These are phyloP conservation scores for Lentinula raphanica DNA, from an alignment of 768 basidiomycete genomes.

Conservation along the genomic window DNA sequence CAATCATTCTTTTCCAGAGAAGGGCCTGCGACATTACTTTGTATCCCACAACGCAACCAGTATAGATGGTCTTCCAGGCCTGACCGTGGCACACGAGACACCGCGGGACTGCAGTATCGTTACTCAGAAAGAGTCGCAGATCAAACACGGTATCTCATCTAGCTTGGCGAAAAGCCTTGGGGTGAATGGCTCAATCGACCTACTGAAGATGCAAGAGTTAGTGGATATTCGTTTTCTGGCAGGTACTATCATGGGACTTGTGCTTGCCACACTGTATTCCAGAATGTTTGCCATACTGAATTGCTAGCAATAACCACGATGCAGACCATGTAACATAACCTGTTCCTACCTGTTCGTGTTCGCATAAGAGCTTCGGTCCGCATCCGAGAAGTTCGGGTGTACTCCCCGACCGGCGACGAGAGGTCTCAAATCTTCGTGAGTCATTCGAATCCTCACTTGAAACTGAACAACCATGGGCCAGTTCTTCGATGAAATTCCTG, in stretches of 20 bases:
- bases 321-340: background rate
- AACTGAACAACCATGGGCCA: constrained; percentile 28
- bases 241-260: constrained; percentile 1
- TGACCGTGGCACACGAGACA: constrained; percentile 26
- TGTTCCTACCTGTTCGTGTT: too few relatives aligned
- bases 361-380: background rate
- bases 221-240: background rate
- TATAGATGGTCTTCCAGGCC: constrained; percentile 52
- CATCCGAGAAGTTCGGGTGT: background rate
- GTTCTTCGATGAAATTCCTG: constrained; percentile 36
- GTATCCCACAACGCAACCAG: constrained; percentile 40
- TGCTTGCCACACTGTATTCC: background rate
- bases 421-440: background rate
- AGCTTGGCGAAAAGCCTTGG: background rate
- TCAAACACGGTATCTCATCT: background rate
- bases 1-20: constrained; percentile 18
- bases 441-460: background rate
- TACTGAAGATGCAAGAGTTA: background rate
- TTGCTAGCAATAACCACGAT: background rate
- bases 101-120: background rate
- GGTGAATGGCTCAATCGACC: background rate
- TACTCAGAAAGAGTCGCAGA: background rate
- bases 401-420: background rate
- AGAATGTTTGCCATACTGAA: background rate
- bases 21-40: constrained; percentile 58